Percentiles rank a stretch among this genome's conserved stretches.
phyloP scores from a whole-genome alignment of 176 grass and related monocot genomes.

The Pontederia crassipes region DNA sequence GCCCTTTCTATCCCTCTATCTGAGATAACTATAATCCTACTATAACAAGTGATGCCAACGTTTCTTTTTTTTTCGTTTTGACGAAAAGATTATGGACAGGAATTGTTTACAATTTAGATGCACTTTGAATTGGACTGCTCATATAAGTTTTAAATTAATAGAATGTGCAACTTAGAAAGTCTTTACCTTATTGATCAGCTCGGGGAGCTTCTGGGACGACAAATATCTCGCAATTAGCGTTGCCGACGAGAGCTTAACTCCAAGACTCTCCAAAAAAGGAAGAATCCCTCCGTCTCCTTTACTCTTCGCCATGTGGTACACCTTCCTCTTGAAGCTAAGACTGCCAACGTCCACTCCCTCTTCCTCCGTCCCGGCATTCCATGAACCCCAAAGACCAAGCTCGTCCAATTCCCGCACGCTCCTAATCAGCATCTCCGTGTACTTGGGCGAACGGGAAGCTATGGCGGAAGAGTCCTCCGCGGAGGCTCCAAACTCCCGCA shows the following conservation, averaged over 20 bases:
- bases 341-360: constrained; percentile 25
- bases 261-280: constrained; percentile 67
- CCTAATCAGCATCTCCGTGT: constrained; percentile 57
- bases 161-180: background rate
- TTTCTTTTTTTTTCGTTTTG: no score
- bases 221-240: constrained; percentile 63
- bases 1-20: no score
- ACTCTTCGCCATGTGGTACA: constrained; percentile 81
- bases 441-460: constrained; percentile 35
- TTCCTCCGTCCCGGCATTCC: constrained; percentile 29
- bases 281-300: constrained; percentile 51
- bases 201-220: constrained; percentile 33
- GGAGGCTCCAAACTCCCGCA: constrained; percentile 41
- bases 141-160: no score
- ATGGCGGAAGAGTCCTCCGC: constrained; percentile 32
- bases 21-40: no score
- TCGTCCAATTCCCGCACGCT: constrained; percentile 64
- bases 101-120: no score
- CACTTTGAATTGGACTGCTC: no score
- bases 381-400: constrained; percentile 61
- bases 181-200: constrained; percentile 52
- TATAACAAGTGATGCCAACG: no score
- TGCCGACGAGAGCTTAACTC: constrained; percentile 63
- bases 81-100: no score
- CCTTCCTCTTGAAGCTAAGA: constrained; percentile 64